Conservation (phyloP, 2,329 filamentous ascomycete genomes). For the Biscogniauxia sp. region DNA sequence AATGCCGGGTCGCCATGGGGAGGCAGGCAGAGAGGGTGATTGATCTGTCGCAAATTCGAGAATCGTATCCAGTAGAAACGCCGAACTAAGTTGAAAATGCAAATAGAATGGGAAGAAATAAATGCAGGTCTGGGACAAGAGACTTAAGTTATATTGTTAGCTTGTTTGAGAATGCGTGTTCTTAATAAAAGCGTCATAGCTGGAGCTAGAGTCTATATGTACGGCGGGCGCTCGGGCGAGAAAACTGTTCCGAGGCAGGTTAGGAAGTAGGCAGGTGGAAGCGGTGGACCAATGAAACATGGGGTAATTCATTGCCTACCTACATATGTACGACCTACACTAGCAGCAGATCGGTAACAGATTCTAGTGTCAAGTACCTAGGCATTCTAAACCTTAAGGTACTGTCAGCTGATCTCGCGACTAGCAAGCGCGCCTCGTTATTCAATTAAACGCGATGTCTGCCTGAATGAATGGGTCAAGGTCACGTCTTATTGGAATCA, state of each 20-base stretch:
- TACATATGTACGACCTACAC: too few relatives aligned
- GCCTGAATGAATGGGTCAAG: background rate
- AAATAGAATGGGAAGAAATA: too few relatives aligned
- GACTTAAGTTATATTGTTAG: too few relatives aligned
- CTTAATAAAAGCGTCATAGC: too few relatives aligned
- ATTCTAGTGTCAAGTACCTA: background rate
- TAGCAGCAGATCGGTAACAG: too few relatives aligned
- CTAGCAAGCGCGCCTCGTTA: background rate
- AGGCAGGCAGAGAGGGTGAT: background rate
- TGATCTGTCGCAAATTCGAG: background rate
- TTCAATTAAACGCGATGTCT: background rate
- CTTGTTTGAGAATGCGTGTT: too few relatives aligned
- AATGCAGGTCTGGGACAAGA: too few relatives aligned
- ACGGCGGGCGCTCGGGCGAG: too few relatives aligned
- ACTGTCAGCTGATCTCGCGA: background rate
- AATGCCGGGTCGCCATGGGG: slow-evolving; percentile 41
- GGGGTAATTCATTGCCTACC: background rate
- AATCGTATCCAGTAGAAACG: background rate
- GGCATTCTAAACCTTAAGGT: background rate
- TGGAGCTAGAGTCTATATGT: too few relatives aligned
- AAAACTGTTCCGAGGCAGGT: background rate
- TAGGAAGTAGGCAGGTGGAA: too few relatives aligned
- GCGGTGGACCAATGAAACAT: slow-evolving; percentile 14
- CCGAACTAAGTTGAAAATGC: too few relatives aligned
- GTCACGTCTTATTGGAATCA: background rate